A percentile compares a stretch with the other conserved stretches of the same genome.
phyloP scores from a whole-genome alignment of 1,284 basidiomycete genomes.

The Cutaneotrichosporon dermatis region DNA sequence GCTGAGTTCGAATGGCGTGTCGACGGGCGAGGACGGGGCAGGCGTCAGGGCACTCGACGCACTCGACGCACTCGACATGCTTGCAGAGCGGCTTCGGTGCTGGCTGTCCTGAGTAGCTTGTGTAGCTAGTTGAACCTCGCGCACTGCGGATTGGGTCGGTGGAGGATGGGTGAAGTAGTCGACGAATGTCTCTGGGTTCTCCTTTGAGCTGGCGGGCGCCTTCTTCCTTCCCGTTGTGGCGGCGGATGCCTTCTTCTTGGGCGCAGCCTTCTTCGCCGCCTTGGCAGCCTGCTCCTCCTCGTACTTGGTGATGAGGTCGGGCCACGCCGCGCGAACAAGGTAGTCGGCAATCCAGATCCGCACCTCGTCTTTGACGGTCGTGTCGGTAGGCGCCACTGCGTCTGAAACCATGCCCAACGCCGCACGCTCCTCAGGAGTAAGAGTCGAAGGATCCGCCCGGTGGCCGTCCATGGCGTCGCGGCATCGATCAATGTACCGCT shows the following conservation, averaged over 20 bases:
- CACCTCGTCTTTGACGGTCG: conserved; percentile 20
- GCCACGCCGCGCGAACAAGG: conserved; percentile 35
- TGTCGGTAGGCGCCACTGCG: neutral
- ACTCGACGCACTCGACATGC: too few species aligned
- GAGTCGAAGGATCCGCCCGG: conserved; percentile 28
- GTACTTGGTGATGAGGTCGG: conserved; percentile 23
- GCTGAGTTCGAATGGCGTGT: conserved; percentile 22
- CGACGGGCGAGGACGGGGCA: neutral
- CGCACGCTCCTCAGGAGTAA: conserved; percentile 16
- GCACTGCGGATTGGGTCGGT: neutral
- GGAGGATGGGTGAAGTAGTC: neutral
- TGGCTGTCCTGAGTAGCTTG: neutral
- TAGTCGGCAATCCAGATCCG: conserved; percentile 36
- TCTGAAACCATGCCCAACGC: conserved; percentile 28
- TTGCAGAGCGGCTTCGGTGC: too few species aligned
- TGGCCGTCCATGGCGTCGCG: conserved; percentile 40
- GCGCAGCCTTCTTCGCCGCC: neutral
- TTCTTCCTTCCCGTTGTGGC: neutral
- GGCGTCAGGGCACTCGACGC: neutral
- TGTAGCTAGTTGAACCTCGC: neutral
- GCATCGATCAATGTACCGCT: conserved; percentile 25
- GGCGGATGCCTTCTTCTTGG: neutral
- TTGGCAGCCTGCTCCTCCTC: conserved; percentile 28
- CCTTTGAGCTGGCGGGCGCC: neutral
- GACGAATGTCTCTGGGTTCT: neutral